Evolutionary conservation across 2,329 filamentous ascomycete species (phyloP), one percentile per base, ranked within the genome.

Genomic region (Calonectria naviculata): DNA sequence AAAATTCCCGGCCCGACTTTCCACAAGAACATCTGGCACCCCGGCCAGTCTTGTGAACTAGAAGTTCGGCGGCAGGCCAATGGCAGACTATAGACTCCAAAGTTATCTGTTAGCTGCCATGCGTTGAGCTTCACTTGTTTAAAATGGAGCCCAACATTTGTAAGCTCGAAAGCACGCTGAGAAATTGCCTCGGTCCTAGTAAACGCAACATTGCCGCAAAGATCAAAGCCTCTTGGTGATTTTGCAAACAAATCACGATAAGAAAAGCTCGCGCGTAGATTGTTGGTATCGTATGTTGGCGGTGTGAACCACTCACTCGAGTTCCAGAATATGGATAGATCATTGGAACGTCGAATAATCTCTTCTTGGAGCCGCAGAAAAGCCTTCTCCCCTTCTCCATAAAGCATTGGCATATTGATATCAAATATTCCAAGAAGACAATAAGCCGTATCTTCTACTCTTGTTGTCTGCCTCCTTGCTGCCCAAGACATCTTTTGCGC

Each of bases 371-470:
- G 5, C 5, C 68, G 52, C 38, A 52, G n/a, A 38, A 70, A 70
- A 4, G 68, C 68, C 6, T 66, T 66, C 4, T 7, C 2, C 2
- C 68, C 68, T 17, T 70, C 68, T 4, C 64, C 68, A 29, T 70
- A 70, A 7, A 70, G 46, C 68, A 70, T 70, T 0, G 68, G 56
- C 17, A 70, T 62, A 29, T 67, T 70, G 26, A 70, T 49, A 15
- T 60, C 64, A 9, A 70, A 70, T 4, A 70, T 67, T 0, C 68
- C 68, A 21, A 70, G 60, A 6, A 70, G 56, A 4, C 68, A 70
- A 29, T 70, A 70, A 0, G 68, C 68, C 4, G 44, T 70, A 5
- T 70, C 68, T 29, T 70, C 68, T 17, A 42, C 9, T 9, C 64
- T 46, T 28, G 47, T 47, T 0, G 68, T 70, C 5, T 52, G 21